Evolutionary conservation across 148 eudicot genomes (phyloP).

Genomic region (Chenopodium album): DNA sequence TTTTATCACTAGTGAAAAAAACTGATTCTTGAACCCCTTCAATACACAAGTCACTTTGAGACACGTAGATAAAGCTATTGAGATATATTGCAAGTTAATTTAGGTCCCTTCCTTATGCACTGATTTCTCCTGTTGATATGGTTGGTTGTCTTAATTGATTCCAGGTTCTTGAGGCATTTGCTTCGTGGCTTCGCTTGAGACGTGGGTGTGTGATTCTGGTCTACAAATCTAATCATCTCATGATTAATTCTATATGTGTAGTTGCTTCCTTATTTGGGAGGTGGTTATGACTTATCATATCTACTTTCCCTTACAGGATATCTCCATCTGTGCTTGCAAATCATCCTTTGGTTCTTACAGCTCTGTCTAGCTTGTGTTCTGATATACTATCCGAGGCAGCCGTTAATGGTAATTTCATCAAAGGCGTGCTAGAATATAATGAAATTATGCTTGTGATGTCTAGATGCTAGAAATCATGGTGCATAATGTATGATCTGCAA

Average conservation of each 20-base stretch:
- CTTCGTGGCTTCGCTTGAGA: slow-evolving; percentile 96
- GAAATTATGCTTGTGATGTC: background rate
- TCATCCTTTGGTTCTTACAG: slow-evolving; percentile 82
- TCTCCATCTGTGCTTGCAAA: slow-evolving; percentile 81
- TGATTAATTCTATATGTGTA: background rate
- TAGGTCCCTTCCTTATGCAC: slow-evolving; percentile 7
- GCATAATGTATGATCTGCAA: background rate
- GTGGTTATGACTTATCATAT: slow-evolving; percentile 12
- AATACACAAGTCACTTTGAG: background rate
- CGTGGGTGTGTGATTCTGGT: slow-evolving; percentile 56
- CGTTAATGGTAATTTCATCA: slow-evolving; percentile 66
- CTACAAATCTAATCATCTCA: slow-evolving; percentile 5
- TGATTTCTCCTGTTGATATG: slow-evolving; percentile 13
- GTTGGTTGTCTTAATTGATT: slow-evolving; percentile 21
- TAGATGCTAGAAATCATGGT: background rate
- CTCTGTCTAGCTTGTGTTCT: slow-evolving; percentile 81
- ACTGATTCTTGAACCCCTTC: background rate
- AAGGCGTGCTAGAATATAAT: slow-evolving; percentile 8
- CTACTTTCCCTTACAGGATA: slow-evolving; percentile 55
- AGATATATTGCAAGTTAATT: slow-evolving; percentile 2
- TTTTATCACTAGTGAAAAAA: background rate
- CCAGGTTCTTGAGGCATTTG: slow-evolving; percentile 99
- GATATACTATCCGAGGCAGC: slow-evolving; percentile 85
- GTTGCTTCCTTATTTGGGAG: slow-evolving; percentile 12
- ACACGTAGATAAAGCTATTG: background rate